Evolutionary conservation across 768 basidiomycete species (phyloP).

Genomic region (Clathrus columnatus): DNA sequence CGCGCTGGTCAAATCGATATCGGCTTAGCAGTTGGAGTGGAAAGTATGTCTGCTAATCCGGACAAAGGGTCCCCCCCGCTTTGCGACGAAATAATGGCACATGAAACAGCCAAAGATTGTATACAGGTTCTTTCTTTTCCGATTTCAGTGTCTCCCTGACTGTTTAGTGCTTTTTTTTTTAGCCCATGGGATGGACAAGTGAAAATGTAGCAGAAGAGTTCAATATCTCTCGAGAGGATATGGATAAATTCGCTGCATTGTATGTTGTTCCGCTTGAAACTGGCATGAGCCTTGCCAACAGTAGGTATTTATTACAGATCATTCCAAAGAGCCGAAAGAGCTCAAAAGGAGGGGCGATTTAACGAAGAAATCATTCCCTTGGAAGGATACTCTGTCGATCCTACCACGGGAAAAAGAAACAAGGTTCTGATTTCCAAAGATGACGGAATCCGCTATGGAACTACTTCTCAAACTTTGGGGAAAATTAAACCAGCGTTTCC

Average conservation of each 20-base stretch:
- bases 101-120: constrained; percentile 20
- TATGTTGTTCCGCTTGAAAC: constrained; percentile 7
- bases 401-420: constrained; percentile 32
- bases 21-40: constrained; percentile 36
- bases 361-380: constrained; percentile 68
- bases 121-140: constrained; percentile 8
- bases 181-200: constrained; percentile 86
- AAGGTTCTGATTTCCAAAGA: constrained; percentile 55
- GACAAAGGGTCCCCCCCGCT: constrained; percentile 13
- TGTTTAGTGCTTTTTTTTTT: constrained; percentile 14
- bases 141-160: neutral
- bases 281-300: neutral
- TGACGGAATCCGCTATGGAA: constrained; percentile 71
- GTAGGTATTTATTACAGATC: constrained; percentile 28
- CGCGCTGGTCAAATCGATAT: constrained; percentile 71
- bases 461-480: constrained; percentile 52
- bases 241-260: constrained; percentile 64
- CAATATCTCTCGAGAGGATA: constrained; percentile 59
- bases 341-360: constrained; percentile 60
- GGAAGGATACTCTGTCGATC: constrained; percentile 17
- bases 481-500: constrained; percentile 74
- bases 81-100: constrained; percentile 18
- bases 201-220: constrained; percentile 79
- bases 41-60: constrained; percentile 17
- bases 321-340: constrained; percentile 70